phyloP scores from a whole-genome alignment of 2,329 filamentous ascomycete species.

The Venturia oleaginea region DNA sequence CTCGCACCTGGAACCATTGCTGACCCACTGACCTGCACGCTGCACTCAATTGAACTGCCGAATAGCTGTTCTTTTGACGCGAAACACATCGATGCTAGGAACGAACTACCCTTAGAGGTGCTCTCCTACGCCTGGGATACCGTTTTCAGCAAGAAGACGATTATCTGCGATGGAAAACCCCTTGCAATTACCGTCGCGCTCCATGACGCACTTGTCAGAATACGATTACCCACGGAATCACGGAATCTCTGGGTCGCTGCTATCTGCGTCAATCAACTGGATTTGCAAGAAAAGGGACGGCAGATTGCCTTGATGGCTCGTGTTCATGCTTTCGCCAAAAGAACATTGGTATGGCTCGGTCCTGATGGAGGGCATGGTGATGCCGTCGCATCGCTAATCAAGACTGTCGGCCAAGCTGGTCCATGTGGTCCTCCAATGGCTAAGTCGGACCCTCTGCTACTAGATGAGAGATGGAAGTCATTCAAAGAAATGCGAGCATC shows the following conservation, averaged over 20 bases:
- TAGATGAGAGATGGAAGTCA: not conserved
- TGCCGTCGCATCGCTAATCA: not conserved
- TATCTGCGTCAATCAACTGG: conserved; percentile 9
- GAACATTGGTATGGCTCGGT: conserved; percentile 5
- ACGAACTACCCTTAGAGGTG: not conserved
- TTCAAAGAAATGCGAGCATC: not conserved
- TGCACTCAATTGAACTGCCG: not conserved
- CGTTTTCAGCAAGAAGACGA: not conserved
- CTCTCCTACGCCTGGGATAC: not conserved
- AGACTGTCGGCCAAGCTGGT: not conserved
- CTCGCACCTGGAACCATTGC: not conserved
- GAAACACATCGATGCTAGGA: not conserved
- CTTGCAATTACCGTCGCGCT: not conserved
- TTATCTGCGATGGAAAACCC: conserved; percentile 3
- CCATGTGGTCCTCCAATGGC: not conserved
- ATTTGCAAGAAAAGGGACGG: not conserved
- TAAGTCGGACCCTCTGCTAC: not conserved
- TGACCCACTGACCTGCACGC: not conserved
- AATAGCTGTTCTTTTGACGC: not conserved
- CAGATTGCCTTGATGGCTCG: not conserved
- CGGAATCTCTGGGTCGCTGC: conserved; percentile 4
- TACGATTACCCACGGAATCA: not conserved
- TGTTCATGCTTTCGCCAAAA: not conserved
- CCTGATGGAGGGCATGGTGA: conserved; percentile 1
- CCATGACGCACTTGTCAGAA: not conserved